Conservation (phyloP, 768 basidiomycete species). For the Suillus discolor region DNA sequence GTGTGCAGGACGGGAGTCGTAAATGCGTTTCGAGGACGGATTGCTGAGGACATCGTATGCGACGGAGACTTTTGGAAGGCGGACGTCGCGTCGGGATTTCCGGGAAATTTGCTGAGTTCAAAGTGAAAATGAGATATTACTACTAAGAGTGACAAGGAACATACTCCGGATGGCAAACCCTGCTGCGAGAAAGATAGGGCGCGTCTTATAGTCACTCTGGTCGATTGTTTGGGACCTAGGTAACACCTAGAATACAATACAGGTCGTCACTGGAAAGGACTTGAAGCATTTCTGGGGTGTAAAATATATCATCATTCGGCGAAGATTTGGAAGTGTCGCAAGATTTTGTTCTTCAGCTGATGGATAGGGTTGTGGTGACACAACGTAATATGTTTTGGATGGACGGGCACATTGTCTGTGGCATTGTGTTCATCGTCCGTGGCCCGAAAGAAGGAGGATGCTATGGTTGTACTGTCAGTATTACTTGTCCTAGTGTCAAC, state of each 20-base stretch:
- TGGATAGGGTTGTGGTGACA: slow-evolving; percentile 21
- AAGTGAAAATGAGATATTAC: slow-evolving; percentile 11
- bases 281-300: slow-evolving; percentile 33
- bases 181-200: slow-evolving; percentile 78
- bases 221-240: slow-evolving; percentile 53
- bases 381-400: slow-evolving; percentile 32
- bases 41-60: slow-evolving; percentile 82
- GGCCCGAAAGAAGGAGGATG: slow-evolving; percentile 61
- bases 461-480: slow-evolving; percentile 32
- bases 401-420: slow-evolving; percentile 36
- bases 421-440: slow-evolving; percentile 57
- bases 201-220: slow-evolving; percentile 62
- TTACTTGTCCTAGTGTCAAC: background rate
- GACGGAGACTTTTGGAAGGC: slow-evolving; percentile 86
- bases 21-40: slow-evolving; percentile 65
- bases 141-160: slow-evolving; percentile 31
- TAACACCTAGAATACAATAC: slow-evolving; percentile 72
- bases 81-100: slow-evolving; percentile 70
- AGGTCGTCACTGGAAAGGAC: slow-evolving; percentile 68
- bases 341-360: slow-evolving; percentile 17
- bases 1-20: slow-evolving; percentile 59
- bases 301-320: slow-evolving; percentile 12
- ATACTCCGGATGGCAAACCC: slow-evolving; percentile 85
- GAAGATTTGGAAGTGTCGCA: slow-evolving; percentile 5
- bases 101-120: slow-evolving; percentile 70